Percentiles rank a stretch among this genome's conserved stretches.
phyloP scores from a whole-genome alignment of 306 rosid species.

The Quercus suber region DNA sequence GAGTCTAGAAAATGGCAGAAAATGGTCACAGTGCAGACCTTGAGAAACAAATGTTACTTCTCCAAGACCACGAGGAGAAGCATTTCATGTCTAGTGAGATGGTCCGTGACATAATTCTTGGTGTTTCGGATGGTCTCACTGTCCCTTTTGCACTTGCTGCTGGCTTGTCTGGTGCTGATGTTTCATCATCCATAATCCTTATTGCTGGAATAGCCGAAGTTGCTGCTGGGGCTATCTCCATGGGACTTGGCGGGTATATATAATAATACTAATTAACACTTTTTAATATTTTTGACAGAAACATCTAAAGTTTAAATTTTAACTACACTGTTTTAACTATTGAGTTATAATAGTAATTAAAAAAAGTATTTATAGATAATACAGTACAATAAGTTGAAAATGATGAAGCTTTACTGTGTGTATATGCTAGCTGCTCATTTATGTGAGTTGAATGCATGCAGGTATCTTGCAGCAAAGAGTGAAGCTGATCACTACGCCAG shows the following conservation, averaged over 20 bases:
- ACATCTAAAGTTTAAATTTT: too few relatives aligned
- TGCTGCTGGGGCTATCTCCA: slow-evolving; percentile 73
- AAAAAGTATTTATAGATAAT: too few relatives aligned
- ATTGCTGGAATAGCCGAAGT: slow-evolving; percentile 75
- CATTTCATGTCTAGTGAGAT: slow-evolving; percentile 68
- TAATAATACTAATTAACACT: not conserved
- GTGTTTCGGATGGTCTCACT: slow-evolving; percentile 74
- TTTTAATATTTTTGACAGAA: too few relatives aligned
- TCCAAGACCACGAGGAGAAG: slow-evolving; percentile 45
- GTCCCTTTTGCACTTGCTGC: slow-evolving; percentile 77
- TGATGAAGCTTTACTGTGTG: not conserved
- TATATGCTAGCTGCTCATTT: not conserved
- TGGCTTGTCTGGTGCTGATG: slow-evolving; percentile 67
- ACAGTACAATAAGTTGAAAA: too few relatives aligned
- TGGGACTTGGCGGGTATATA: slow-evolving; percentile 81
- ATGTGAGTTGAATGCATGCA: not conserved
- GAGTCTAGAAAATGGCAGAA: slow-evolving; percentile 27
- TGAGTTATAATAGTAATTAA: too few relatives aligned
- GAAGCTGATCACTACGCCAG: slow-evolving; percentile 80
- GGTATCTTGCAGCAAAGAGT: slow-evolving; percentile 90
- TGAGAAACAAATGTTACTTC: slow-evolving; percentile 43
- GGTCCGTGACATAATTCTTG: slow-evolving; percentile 66
- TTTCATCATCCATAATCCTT: slow-evolving; percentile 56
- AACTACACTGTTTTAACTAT: too few relatives aligned
- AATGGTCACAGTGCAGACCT: slow-evolving; percentile 9